Evolutionary conservation across 2,329 filamentous ascomycete genomes (phyloP).

Genomic region (Sporothrix schenckii): DNA sequence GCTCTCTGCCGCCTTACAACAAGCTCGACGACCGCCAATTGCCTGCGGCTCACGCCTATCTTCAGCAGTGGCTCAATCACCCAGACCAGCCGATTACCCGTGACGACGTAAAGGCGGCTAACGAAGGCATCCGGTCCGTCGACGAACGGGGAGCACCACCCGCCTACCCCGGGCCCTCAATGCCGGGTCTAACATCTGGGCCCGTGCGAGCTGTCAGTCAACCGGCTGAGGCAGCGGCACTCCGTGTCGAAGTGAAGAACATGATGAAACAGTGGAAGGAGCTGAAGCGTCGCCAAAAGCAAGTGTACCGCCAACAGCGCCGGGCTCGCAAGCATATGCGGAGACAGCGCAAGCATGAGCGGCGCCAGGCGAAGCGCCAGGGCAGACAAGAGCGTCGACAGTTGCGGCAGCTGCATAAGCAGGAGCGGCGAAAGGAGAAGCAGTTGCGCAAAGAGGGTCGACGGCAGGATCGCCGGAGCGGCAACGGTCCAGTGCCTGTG

Average conservation of each 20-base stretch:
- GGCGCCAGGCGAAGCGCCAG: constrained; percentile 5
- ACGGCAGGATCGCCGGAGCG: not conserved
- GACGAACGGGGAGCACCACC: constrained; percentile 2
- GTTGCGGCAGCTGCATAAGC: constrained; percentile 8
- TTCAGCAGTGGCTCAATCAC: constrained; percentile 54
- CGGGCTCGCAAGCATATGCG: constrained; percentile 35
- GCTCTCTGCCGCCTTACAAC: constrained; percentile 59
- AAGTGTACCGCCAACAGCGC: constrained; percentile 41
- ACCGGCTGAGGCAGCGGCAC: not conserved
- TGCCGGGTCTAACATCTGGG: not conserved
- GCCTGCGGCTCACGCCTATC: constrained; percentile 49
- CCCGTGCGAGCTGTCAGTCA: not conserved
- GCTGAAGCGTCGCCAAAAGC: constrained; percentile 46
- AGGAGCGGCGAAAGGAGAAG: not conserved
- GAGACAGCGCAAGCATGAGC: constrained; percentile 8
- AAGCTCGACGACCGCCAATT: constrained; percentile 55
- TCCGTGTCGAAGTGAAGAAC: constrained; percentile 49
- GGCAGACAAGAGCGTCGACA: constrained; percentile 21
- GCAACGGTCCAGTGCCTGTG: not conserved
- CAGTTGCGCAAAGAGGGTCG: not conserved
- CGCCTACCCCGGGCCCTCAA: not conserved
- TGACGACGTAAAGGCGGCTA: constrained; percentile 48
- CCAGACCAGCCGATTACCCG: constrained; percentile 56
- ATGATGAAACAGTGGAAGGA: constrained; percentile 51
- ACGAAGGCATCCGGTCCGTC: constrained; percentile 29